Evolutionary conservation across 2,329 filamentous ascomycete species (phyloP).

Genomic region (Fusarium clavum): DNA sequence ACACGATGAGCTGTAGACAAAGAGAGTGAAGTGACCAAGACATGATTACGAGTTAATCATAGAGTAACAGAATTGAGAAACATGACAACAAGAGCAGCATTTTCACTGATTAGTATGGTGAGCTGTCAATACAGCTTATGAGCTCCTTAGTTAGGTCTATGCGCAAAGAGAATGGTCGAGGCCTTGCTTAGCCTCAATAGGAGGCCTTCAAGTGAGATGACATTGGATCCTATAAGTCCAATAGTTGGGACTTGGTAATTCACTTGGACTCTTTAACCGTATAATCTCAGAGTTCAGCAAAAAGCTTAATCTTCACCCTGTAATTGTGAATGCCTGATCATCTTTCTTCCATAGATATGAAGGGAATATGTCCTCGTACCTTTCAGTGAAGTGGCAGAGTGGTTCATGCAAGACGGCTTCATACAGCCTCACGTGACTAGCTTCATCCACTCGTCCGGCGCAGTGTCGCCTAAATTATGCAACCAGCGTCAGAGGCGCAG

Average conservation of each 20-base stretch:
- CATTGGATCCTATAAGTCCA: background rate
- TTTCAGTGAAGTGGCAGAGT: background rate
- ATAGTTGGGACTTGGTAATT: no score
- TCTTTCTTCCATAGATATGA: background rate
- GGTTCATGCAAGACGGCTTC: background rate
- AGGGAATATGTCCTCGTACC: background rate
- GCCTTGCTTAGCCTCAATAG: conserved; percentile 37
- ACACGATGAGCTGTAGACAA: conserved; percentile 12
- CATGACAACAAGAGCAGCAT: background rate
- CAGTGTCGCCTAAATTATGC: conserved; percentile 19
- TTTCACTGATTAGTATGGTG: background rate
- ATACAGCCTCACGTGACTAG: conserved; percentile 11
- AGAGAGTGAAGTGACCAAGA: conserved; percentile 5
- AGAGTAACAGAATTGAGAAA: background rate
- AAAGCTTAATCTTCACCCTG: background rate
- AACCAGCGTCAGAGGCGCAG: conserved; percentile 33
- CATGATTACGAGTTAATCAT: conserved; percentile 12
- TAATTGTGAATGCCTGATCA: background rate
- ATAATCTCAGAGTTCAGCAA: background rate
- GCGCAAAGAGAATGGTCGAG: conserved; percentile 22
- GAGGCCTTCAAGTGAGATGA: conserved; percentile 25
- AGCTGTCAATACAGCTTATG: background rate
- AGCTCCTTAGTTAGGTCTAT: conserved; percentile 8
- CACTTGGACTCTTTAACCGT: background rate
- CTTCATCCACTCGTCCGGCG: background rate